Percentiles rank a stretch among this genome's conserved stretches.
These are phyloP conservation scores for Bacterosira constricta DNA, from an alignment of 108 stramenopile species.

Conservation along the genomic window DNA sequence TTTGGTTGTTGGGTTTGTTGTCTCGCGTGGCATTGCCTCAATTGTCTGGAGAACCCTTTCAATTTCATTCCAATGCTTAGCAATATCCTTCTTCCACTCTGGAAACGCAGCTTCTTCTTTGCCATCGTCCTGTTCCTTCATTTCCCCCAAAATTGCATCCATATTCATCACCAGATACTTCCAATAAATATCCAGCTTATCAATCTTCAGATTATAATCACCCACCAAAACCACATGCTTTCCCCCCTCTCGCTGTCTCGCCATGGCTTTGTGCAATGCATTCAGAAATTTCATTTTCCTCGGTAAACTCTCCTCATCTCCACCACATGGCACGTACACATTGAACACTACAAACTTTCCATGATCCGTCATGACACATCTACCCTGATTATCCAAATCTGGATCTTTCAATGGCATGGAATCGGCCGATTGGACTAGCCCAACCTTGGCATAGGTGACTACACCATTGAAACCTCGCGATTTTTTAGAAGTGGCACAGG, in stretches of 20 bases:
- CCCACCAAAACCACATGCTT: constrained; percentile 85
- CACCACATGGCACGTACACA: constrained; percentile 88
- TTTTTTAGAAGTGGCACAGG: constrained; percentile 64
- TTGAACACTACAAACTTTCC: constrained; percentile 87
- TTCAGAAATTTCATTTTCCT: constrained; percentile 86
- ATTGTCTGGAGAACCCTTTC: constrained; percentile 52
- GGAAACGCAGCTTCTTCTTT: constrained; percentile 28
- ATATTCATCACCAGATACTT: constrained; percentile 59
- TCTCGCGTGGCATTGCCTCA: constrained; percentile 61
- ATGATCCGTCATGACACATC: constrained; percentile 93
- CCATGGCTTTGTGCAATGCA: constrained; percentile 77
- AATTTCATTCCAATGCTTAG: constrained; percentile 65
- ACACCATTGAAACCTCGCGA: constrained; percentile 88
- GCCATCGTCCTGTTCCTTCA: background rate
- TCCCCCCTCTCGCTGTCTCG: constrained; percentile 53
- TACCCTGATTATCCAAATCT: constrained; percentile 87
- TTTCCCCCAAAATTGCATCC: constrained; percentile 57
- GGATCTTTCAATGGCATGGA: constrained; percentile 50
- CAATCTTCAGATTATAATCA: constrained; percentile 85
- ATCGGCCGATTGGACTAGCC: constrained; percentile 59
- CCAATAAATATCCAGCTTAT: constrained; percentile 67
- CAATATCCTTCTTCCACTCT: constrained; percentile 73
- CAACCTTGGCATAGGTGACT: constrained; percentile 79
- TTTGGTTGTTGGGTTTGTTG: constrained; percentile 74
- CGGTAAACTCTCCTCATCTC: constrained; percentile 46